A percentile compares a stretch with the other conserved stretches of the same genome.
Conservation (phyloP, 768 basidiomycete species). For the Amanita exitialis region DNA sequence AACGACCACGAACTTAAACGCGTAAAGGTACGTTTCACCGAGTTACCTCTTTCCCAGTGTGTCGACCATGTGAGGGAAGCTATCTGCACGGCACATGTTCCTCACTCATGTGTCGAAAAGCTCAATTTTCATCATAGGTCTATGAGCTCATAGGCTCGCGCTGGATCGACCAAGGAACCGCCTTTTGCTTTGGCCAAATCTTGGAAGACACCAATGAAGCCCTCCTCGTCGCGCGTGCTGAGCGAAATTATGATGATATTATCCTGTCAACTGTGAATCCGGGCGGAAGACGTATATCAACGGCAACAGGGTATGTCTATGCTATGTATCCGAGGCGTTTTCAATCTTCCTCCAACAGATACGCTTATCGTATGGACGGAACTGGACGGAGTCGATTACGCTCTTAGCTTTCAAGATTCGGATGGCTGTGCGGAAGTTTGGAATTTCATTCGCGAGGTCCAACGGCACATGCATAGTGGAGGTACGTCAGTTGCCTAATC, state of each 20-base stretch:
- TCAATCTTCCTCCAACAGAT: conserved; percentile 38
- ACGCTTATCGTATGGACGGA: conserved; percentile 99
- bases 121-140: conserved; percentile 43
- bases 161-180: conserved; percentile 96
- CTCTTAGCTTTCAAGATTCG: conserved; percentile 92
- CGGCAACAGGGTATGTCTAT: conserved; percentile 65
- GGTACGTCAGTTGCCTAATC: conserved; percentile 30
- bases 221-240: conserved; percentile 75
- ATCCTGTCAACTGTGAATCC: conserved; percentile 75
- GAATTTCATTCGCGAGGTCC: conserved; percentile 92
- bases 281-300: conserved; percentile 78
- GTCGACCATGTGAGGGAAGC: conserved; percentile 4
- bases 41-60: conserved; percentile 11
- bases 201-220: conserved; percentile 70
- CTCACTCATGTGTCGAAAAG: conserved; percentile 11
- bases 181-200: conserved; percentile 89
- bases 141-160: conserved; percentile 87
- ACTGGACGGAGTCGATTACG: conserved; percentile 88
- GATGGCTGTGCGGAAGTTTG: conserved; percentile 95
- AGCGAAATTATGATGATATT: conserved; percentile 59
- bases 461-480: conserved; percentile 64
- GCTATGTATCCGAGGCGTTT: conserved; percentile 8
- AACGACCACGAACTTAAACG: conserved; percentile 71
- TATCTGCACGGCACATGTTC: conserved; percentile 1
- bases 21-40: conserved; percentile 56